phyloP scores from a whole-genome alignment of 768 basidiomycete genomes.

The Boletus sp. region DNA sequence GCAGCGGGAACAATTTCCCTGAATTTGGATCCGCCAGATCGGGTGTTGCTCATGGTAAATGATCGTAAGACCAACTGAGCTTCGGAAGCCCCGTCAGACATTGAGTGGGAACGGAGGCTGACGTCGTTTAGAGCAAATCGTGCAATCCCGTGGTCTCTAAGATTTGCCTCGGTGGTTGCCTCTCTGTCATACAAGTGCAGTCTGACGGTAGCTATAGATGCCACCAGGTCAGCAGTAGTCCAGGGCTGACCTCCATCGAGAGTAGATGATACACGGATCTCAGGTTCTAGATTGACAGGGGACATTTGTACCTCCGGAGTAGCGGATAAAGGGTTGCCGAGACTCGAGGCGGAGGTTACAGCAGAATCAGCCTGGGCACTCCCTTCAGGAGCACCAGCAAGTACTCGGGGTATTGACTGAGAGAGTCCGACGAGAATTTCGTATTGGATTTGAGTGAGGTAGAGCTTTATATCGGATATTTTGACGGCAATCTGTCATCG shows the following conservation, averaged over 20 bases:
- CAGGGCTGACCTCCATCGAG: constrained; percentile 38
- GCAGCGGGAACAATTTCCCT: constrained; percentile 94
- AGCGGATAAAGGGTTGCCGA: background rate
- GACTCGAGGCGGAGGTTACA: constrained; percentile 15
- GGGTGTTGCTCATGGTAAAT: constrained; percentile 87
- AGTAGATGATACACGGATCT: constrained; percentile 40
- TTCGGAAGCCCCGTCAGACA: constrained; percentile 81
- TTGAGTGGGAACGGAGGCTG: constrained; percentile 72
- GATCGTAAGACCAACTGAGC: constrained; percentile 87
- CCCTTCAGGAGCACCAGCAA: constrained; percentile 48
- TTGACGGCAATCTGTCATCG: constrained; percentile 56
- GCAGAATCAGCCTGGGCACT: constrained; percentile 29
- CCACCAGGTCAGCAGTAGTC: constrained; percentile 69
- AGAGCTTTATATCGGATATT: constrained; percentile 80
- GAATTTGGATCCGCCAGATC: constrained; percentile 78
- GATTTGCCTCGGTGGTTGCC: constrained; percentile 51
- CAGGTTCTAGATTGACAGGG: constrained; percentile 45
- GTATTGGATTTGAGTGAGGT: constrained; percentile 85
- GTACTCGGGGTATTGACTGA: constrained; percentile 64
- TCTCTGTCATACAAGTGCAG: constrained; percentile 79
- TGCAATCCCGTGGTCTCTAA: constrained; percentile 79
- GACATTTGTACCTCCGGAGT: constrained; percentile 2
- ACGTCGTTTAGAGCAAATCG: constrained; percentile 81
- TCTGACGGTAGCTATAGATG: constrained; percentile 67
- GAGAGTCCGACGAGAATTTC: constrained; percentile 61